Evolutionary conservation across 208 protist species (phyloP), one percentile per base, ranked within the genome.

Genomic region (Balamuthia mandrillaris): DNA sequence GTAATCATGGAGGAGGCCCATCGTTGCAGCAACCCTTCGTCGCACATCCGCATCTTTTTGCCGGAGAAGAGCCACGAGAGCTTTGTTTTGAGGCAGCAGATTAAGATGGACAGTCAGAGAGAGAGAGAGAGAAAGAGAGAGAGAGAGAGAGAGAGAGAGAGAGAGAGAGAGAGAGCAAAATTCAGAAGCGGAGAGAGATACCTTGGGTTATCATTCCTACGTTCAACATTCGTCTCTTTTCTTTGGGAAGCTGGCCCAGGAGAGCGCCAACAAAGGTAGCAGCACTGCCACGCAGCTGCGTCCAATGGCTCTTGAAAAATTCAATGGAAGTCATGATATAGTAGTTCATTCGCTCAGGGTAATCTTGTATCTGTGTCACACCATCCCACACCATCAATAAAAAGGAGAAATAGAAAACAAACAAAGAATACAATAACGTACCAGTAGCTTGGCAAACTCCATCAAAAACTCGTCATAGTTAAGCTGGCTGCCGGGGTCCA

Each of bases 241-340:
- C 84, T 7, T 72, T 65, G 10, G 60, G 42, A 1, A 91, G 6
- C 60, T 91, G 81, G 51, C 81, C 82, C 24, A 91, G 51, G 45
- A 91, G 58, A 29, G 84, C 84, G 47, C 88, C 88, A 27, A 74
- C 86, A 7, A 88, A 39, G 4, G 79, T 74, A 2, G 87, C 84
- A 1, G 84, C 84, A 54, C 88, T 86, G 37, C 39, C 63, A 37
- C 54, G 47, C 3, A 88, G 52, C n/a, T 18, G 18, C 0, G 33
- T 35, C 89, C 87, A 90, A 51, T 74, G 42, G 33, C 41, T 61
- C 37, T 82, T 72, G 66, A 86, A 90, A 42, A 66, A 87, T 35
- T 88, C 81, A 21, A 88, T 52, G 24, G 14, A 18, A n/a, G 60
- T 86, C 87, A 90, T 91, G 37, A 89, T 27, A 68, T 88, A 91